Percentiles rank a stretch among this genome's conserved stretches.
phyloP scores from a whole-genome alignment of 2,329 filamentous ascomycete species.

The Tympanopsis confertula region DNA sequence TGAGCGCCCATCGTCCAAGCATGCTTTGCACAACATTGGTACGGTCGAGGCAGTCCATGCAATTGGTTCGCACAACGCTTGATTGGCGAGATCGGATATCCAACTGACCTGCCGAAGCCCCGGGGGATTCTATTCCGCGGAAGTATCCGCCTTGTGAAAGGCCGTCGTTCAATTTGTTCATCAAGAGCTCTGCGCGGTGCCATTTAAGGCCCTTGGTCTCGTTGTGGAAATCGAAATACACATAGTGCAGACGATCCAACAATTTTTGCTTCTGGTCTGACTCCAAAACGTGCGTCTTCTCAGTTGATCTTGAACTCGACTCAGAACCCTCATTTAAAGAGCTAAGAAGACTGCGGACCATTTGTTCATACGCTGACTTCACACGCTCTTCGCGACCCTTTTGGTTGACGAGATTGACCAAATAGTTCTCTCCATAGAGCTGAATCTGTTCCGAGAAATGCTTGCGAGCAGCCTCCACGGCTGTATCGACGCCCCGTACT shows the following conservation, averaged over 20 bases:
- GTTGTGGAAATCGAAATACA: conserved; percentile 97
- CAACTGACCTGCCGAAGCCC: conserved; percentile 54
- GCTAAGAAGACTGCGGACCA: conserved; percentile 67
- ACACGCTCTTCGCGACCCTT: conserved; percentile 81
- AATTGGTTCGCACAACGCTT: conserved; percentile 90
- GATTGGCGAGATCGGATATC: conserved; percentile 75
- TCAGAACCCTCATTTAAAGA: conserved; percentile 55
- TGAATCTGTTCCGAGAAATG: conserved; percentile 92
- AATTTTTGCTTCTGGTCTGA: conserved; percentile 41
- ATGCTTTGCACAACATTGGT: conserved; percentile 98
- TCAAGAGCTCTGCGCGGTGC: conserved; percentile 77
- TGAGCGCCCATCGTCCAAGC: conserved; percentile 79
- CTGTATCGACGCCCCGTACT: conserved; percentile 72
- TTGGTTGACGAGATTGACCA: conserved; percentile 95
- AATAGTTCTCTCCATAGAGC: conserved; percentile 89
- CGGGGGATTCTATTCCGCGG: conserved; percentile 77
- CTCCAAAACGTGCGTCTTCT: conserved; percentile 75
- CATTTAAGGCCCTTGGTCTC: conserved; percentile 93
- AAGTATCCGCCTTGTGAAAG: conserved; percentile 80
- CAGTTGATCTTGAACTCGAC: conserved; percentile 53
- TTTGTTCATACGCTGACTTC: conserved; percentile 86
- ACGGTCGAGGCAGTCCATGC: conserved; percentile 96
- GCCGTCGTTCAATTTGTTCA: conserved; percentile 70
- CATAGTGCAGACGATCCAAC: conserved; percentile 80
- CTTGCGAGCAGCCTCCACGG: conserved; percentile 64